Percentiles rank a stretch among this genome's conserved stretches.
Evolutionary conservation across 176 grass and related monocot species (phyloP).

Genomic region (Poa pratensis): DNA sequence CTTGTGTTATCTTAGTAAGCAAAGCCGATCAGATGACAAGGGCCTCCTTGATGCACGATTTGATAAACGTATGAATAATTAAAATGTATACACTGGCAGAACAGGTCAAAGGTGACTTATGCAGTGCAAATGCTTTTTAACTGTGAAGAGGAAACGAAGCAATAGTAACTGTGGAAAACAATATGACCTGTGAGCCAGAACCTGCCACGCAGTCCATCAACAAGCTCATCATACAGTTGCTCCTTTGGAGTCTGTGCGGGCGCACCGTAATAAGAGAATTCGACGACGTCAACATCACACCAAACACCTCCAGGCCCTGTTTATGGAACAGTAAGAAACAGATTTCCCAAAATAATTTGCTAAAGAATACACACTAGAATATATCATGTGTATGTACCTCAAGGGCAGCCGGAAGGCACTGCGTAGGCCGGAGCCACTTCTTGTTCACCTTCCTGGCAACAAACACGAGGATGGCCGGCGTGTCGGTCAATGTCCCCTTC

Average conservation of each 20-base stretch:
- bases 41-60: no score
- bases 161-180: constrained; percentile 4
- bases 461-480: constrained; percentile 93
- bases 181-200: constrained; percentile 91
- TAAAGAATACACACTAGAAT: neutral
- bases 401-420: constrained; percentile 85
- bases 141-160: neutral
- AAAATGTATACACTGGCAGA: no score
- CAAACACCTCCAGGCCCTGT: constrained; percentile 90
- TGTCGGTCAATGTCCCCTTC: constrained; percentile 79
- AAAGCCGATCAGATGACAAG: constrained; percentile 13
- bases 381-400: constrained; percentile 50
- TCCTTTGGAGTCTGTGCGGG: constrained; percentile 92
- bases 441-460: constrained; percentile 90
- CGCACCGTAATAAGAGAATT: constrained; percentile 99
- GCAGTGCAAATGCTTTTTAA: neutral
- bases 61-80: no score
- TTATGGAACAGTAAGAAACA: constrained; percentile 32
- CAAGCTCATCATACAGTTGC: constrained; percentile 89
- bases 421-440: constrained; percentile 76
- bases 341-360: constrained; percentile 20
- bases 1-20: neutral
- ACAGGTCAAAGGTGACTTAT: neutral
- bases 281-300: constrained; percentile 98
- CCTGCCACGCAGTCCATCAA: constrained; percentile 89